Base-by-base conservation (phyloP, 2,329 filamentous ascomycete genomes). In the Neurospora crassa region DNA sequence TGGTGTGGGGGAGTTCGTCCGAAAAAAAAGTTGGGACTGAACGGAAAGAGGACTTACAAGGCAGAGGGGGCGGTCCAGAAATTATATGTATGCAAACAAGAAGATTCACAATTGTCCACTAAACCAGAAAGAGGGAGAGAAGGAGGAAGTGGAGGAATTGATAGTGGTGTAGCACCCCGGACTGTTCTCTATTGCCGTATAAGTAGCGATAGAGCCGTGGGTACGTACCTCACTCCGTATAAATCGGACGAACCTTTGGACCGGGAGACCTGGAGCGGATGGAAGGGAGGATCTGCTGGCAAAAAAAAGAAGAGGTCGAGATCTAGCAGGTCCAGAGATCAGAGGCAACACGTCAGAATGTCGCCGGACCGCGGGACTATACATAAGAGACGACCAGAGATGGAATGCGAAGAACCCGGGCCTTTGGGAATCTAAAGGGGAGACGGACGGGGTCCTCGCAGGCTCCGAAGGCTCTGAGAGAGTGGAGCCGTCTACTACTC, bases 81-180 rank as follows among this genome's bases (percentile, higher is more conserved):
- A 63, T 63, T 63, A 63, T 63, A 63, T 18, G 53, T 63, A 63
- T 37, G 53, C 3, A 63, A 34, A 24, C 53, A 34, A 63, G 24
- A 34, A 63, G 3, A 63, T 24, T 34, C 53, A 14, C 53, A 63
- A n/a, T 63, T 63, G 24, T 37, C 24, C 53, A 69, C 68, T 67
- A 43, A 18, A 72, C 68, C 29, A 53, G 69, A 71, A 59, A 67
- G 63, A 69, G 42, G 37, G 34, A 53, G 34, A 67, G 12, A 29
- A 59, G 47, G 34, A 59, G 47, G 14, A 59, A 59, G 47, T 34
- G 45, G 45, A 53, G 14, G 45, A 20, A 24, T 20, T 12, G 45
- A 6, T 42, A 10, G 43, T 43, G n/a, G 47, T 24, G 20, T 29
- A 29, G 29, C 29, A 29, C 29, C 29, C 29, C 29, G 29, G 29